Evolutionary conservation across 2,329 filamentous ascomycete genomes (phyloP), one percentile per base, ranked within the genome.

Genomic region (Aaosphaeria pasadenensis): DNA sequence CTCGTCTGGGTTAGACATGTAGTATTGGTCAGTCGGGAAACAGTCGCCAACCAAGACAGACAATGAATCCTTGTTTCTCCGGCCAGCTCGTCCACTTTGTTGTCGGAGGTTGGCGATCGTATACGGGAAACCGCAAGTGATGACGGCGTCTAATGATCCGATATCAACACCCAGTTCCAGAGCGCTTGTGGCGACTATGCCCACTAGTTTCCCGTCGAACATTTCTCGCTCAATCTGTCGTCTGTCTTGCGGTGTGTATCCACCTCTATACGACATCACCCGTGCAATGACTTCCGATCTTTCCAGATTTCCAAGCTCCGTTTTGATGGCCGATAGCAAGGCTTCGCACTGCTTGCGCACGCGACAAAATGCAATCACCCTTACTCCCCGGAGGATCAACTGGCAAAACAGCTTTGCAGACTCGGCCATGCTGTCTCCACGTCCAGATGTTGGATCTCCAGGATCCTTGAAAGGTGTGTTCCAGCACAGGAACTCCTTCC

Each of bases 401-500:
- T 95, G 88, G 59, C 90, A 95, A 63, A 99, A 96, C 0, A 99
- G 74, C 39, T 88, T 85, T 1, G 94, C 90, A n/a, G 89, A 88
- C 71, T 99, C 92, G 4, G 83, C 80, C 66, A 95, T 84, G 4
- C 86, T 85, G 65, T 89, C 89, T 11, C 89, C 89, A 49, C 94
- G 83, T 1, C 94, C 92, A 59, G 89, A 95, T 0, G 87, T 84
- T 6, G 91, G 88, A 69, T 97, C 92, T 1, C 79, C 81, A 0
- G 92, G 90, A 57, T 96, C 92, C 66, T 91, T 95, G 70, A 84
- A 96, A 0, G 94, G 94, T 0, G 92, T 96, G 60, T 99, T 97
- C 94, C 94, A 99, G 69, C 91, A 97, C 5, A 99, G 65, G 49
- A 97, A 97, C 62, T 97, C 92, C 66, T 97, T 97, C 24, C 90